Evolutionary conservation across 441 rosid genomes (phyloP), one percentile per base, ranked within the genome.

Genomic region (Populus tomentosa): DNA sequence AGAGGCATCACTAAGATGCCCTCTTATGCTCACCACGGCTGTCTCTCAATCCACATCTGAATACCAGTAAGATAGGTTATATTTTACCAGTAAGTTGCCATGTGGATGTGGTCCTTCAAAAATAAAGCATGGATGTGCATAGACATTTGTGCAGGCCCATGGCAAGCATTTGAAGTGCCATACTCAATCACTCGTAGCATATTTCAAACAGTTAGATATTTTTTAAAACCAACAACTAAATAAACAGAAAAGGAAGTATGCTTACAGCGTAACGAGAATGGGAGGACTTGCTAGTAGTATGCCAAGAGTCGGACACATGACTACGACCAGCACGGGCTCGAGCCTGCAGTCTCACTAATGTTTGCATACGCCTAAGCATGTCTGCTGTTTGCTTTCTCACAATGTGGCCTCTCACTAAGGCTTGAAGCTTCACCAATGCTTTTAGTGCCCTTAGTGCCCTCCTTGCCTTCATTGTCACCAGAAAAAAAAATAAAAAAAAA

Each of bases 361-460:
- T 90, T 28, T 93, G 99, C 98, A 96, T 92, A 68, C 89, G 81
- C 46, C 87, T 85, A 67, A 92, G 80, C 94, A 89, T 85, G 50
- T 87, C 88, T 3, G 88, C 76, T 65, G 88, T 87, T 78, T 88
- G 89, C 88, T 94, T 96, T 77, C 99, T 84, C 79, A 89, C 98
- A 4, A 94, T 89, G 71, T 94, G 95, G 26, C 99, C 98, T 85
- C 99, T 90, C 35, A 91, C 97, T 42, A 94, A 85, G 3, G 98
- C 98, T 78, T 96, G 98, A 82, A 96, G 97, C 91, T 89, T 91
- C 38, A 96, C 98, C 80, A 96, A 77, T 20, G 95, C 97, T 82
- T 86, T 94, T 26, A 96, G 75, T 35, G 99, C 99, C 36, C 98
- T 88, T 80, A 94, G 84, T 0, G 99, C 99, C 77, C 96, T 88